phyloP scores from a whole-genome alignment of 2,329 filamentous ascomycete species.

The Chaetomiaceae sp. region DNA sequence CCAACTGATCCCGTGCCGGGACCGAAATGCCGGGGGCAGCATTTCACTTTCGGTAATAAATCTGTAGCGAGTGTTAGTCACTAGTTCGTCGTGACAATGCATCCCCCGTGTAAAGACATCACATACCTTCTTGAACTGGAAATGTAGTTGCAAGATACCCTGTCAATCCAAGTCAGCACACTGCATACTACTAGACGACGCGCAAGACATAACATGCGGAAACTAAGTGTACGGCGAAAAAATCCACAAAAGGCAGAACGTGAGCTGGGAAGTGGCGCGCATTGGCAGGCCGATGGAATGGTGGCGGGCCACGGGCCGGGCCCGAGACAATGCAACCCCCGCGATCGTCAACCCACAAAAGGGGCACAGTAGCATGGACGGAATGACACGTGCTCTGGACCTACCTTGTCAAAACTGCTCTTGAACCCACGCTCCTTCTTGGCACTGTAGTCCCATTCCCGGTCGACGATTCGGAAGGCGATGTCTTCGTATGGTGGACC shows the following conservation, averaged over 20 bases:
- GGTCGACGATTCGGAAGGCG: constrained; percentile 94
- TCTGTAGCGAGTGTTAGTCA: constrained; percentile 35
- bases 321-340: constrained; percentile 18
- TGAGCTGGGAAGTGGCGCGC: constrained; percentile 3
- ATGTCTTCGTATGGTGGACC: constrained; percentile 96
- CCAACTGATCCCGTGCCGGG: neutral
- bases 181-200: too few relatives aligned
- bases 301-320: constrained; percentile 11
- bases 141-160: constrained; percentile 94
- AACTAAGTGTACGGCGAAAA: too few relatives aligned
- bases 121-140: constrained; percentile 94
- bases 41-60: constrained; percentile 53
- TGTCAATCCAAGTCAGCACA: constrained; percentile 36
- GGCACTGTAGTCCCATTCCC: constrained; percentile 98
- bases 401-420: constrained; percentile 95
- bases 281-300: constrained; percentile 9
- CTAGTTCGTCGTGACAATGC: constrained; percentile 7
- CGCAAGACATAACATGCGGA: too few relatives aligned
- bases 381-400: constrained; percentile 27
- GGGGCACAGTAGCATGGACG: constrained; percentile 16
- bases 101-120: neutral
- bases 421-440: constrained; percentile 92
- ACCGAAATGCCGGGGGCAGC: neutral
- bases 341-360: neutral
- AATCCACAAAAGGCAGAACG: too few relatives aligned